Evolutionary conservation across 164 flowering plant genomes (phyloP).

Genomic region (Chimonanthus salicifolius): DNA sequence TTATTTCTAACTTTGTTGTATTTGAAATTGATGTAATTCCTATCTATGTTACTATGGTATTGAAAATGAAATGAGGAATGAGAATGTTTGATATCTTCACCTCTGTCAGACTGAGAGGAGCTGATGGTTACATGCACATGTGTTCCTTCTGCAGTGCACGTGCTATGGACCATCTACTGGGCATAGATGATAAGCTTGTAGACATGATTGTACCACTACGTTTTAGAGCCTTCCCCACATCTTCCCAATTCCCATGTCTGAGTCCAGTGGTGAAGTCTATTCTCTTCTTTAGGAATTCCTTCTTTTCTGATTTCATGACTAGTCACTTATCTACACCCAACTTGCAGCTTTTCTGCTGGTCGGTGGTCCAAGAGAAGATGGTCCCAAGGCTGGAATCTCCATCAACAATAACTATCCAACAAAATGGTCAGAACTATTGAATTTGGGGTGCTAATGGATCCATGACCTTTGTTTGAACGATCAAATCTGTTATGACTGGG

Average conservation of each 20-base stretch:
- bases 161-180: slow-evolving; percentile 3
- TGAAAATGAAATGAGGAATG: no score
- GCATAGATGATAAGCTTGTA: neutral
- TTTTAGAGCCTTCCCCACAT: neutral
- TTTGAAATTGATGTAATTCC: no score
- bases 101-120: no score
- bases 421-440: no score
- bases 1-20: no score
- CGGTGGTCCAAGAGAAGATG: slow-evolving; percentile 9
- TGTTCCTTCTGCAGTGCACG: neutral
- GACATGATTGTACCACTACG: neutral
- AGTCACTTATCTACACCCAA: slow-evolving; percentile 5
- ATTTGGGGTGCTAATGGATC: no score
- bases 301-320: neutral
- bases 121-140: neutral
- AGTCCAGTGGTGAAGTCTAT: neutral
- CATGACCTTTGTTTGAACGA: no score
- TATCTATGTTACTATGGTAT: no score
- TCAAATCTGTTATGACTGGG: no score
- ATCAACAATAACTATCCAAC: neutral
- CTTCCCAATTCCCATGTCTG: neutral
- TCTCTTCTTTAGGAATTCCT: neutral
- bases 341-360: slow-evolving; percentile 1
- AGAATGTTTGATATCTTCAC: no score
- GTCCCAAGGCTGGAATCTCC: neutral